A percentile compares a stretch with the other conserved stretches of the same genome.
Evolutionary conservation across 306 rosid species (phyloP).

Genomic region (Acacia confusa): DNA sequence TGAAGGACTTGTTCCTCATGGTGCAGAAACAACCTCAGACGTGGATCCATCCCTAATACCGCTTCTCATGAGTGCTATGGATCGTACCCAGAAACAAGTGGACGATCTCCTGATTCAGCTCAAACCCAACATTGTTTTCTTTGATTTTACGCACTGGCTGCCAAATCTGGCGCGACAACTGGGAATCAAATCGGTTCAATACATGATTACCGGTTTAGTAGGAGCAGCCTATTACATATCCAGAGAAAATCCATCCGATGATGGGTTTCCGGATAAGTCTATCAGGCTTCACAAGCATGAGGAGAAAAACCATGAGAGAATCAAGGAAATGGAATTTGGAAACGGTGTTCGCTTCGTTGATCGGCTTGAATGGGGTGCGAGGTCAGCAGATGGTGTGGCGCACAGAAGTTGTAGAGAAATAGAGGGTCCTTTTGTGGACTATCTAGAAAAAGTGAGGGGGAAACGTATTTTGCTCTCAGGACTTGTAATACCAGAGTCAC

Average conservation of each 20-base stretch:
- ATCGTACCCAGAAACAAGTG: neutral
- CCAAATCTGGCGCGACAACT: neutral
- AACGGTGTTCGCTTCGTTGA: neutral
- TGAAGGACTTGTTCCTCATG: slow-evolving; percentile 22
- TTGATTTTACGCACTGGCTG: neutral
- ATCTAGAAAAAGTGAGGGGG: neutral
- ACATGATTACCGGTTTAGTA: neutral
- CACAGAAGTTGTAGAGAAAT: slow-evolving; percentile 15
- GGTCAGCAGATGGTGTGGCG: neutral
- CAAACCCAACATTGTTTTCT: slow-evolving; percentile 15
- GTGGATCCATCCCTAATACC: neutral
- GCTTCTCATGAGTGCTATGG: slow-evolving; percentile 6
- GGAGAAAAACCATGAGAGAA: neutral
- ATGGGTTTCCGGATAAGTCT: slow-evolving; percentile 3
- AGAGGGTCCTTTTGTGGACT: neutral
- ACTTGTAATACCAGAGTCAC: neutral
- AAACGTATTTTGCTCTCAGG: slow-evolving; percentile 7
- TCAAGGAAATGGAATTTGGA: neutral
- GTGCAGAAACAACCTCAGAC: slow-evolving; percentile 23
- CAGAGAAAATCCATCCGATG: neutral
- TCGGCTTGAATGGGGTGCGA: neutral
- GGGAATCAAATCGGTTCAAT: slow-evolving; percentile 20
- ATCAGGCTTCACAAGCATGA: neutral
- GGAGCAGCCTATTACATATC: neutral
- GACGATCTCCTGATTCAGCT: neutral